Evolutionary conservation across 2,329 filamentous ascomycete species (phyloP), one percentile per base, ranked within the genome.

Genomic region (Phialemonium atrogriseum): DNA sequence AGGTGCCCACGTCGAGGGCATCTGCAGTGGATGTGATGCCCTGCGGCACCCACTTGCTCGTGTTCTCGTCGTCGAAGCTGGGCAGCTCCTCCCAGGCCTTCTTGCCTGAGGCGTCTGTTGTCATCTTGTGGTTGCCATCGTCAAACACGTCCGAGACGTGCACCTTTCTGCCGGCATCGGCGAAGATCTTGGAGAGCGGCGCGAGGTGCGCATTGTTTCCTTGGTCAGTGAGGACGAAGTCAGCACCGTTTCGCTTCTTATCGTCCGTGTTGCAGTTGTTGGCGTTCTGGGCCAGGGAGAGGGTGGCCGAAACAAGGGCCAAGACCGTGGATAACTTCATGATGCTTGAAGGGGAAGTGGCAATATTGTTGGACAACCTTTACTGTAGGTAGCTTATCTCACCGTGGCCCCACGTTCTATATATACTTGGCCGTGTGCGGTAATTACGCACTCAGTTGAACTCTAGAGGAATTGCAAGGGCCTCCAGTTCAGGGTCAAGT

Each of bases 1-100:
- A 52, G 7, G 39, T 51, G 4, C 55, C 55, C 3, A 31, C 37
- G 5, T 42, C 46, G 11, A 46, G 34, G 2, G 55, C 52, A 33
- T 58, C 55, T 2, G 47, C 49, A 1, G 55, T 52, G 15, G 49
- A 49, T n/a, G 47, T 50, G 15, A 58, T 48, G 5, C 55, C 55
- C 27, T 58, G 55, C 2, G 55, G 55, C 12, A 46, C 30, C 53
- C 53, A 58, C 33, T 56, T 52, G 4, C 31, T 41, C 0, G 54
- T 58, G 18, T 45, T 41, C 24, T 45, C 31, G 36, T 58, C 55
- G 27, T 54, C 46, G 20, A 45, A 49, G 23, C 47, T 47, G 12
- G 36, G 9, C 12, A 3, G 28, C 6, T 13, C 21, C 27, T 48
- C 36, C 47, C 47, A 51, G 9, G 39, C 35, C 11, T 40, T 43